Base-by-base conservation (phyloP, 306 rosid genomes). In the Spatholobus suberectus region DNA sequence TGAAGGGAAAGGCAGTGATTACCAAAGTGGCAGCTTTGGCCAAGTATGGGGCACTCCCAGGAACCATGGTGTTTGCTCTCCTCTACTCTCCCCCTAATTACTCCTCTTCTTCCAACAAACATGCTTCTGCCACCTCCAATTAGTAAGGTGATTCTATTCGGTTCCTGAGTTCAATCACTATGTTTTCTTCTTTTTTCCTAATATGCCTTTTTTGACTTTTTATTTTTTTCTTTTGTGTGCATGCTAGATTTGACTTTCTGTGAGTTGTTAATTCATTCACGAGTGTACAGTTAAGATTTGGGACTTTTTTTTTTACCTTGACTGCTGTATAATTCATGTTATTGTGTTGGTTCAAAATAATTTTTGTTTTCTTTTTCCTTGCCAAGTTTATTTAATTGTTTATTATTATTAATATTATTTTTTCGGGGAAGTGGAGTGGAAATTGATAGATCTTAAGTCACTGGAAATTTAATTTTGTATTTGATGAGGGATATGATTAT, bases 31-130 rank as follows among this genome's bases (percentile, higher is more conserved):
- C 89, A 46, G 84, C 70, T 8, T 43, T 86, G 72, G 79, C 86
- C 2, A 77, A 52, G 54, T 82, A 62, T 26, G 86, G 23, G 5
- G 80, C 77, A 38, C 84, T 86, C 4, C 89, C 89, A 18, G 89
- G 78, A 65, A 80, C 81, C 38, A 86, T 86, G 89, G 38, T 78
- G 7, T 82, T 70, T 66, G 89, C 86, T 44, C 78, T 86, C 35
- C 26, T 86, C 18, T 82, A 82, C 86, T 86, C 89, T 66, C 86
- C 86, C 1, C 89, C 89, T 66, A 40, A 21, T 69, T 80, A 81
- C 54, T 43, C 82, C 12, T 59, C 51, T 23, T 83, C 82, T 23
- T 43, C 72, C 26, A 58, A 20, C 24, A 77, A 77, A 3, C 72
- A 52, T n/a, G n/a, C 49, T 14, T 24, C 83, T 21, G 65, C 81